Percentiles rank a stretch among this genome's conserved stretches.
Conservation (phyloP, 306 rosid genomes). For the Quercus mongolica region DNA sequence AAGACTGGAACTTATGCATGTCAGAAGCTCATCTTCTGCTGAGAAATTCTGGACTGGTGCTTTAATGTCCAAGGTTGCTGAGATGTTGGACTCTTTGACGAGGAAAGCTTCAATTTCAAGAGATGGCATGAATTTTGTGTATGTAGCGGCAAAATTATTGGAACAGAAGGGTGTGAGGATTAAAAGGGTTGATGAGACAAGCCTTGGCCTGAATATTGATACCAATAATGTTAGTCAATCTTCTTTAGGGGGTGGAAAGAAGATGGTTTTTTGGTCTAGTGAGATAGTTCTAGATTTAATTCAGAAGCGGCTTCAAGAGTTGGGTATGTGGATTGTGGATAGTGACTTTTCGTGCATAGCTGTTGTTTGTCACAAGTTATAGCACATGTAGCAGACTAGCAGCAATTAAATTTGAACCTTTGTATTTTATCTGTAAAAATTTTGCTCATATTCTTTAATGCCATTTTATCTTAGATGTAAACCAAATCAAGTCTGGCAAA, state of each 20-base stretch:
- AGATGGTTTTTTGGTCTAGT: constrained; percentile 58
- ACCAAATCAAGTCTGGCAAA: too few relatives aligned
- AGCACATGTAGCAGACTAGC: constrained; percentile 20
- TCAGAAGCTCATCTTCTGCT: constrained; percentile 47
- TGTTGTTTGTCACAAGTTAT: constrained; percentile 68
- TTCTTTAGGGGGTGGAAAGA: constrained; percentile 48
- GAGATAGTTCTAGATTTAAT: constrained; percentile 37
- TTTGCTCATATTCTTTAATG: too few relatives aligned
- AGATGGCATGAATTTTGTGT: constrained; percentile 38
- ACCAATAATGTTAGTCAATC: constrained; percentile 27
- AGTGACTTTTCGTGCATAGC: constrained; percentile 72
- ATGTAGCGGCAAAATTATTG: constrained; percentile 29
- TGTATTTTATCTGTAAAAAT: too few relatives aligned
- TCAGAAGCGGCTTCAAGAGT: constrained; percentile 53
- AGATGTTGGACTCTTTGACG: constrained; percentile 35
- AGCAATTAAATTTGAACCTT: too few relatives aligned
- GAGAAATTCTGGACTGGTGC: constrained; percentile 43
- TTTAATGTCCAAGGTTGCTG: constrained; percentile 33
- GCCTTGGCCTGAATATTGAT: constrained; percentile 35
- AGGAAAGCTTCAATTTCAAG: constrained; percentile 29
- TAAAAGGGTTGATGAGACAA: constrained; percentile 29
- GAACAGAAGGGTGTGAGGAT: constrained; percentile 30
- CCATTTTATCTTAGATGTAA: too few relatives aligned
- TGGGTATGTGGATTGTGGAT: constrained; percentile 65
- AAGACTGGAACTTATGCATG: constrained; percentile 50